A percentile compares a stretch with the other conserved stretches of the same genome.
Conservation (phyloP, 2,329 filamentous ascomycete genomes). For the Aspergillus pseudoviridinutans region DNA sequence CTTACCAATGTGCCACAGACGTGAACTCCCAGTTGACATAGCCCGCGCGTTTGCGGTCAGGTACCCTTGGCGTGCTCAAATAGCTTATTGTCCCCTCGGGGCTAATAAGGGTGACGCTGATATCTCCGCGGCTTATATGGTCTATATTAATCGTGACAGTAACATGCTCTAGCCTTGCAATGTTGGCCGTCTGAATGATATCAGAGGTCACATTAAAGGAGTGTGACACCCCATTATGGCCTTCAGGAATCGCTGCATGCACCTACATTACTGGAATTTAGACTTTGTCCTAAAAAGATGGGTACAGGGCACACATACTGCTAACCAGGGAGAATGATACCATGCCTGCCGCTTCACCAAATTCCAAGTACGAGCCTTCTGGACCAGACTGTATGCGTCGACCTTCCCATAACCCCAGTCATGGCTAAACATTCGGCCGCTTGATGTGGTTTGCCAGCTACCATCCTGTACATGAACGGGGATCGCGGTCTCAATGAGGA, state of each 20-base stretch:
- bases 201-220: slow-evolving; percentile 77
- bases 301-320: too few species aligned
- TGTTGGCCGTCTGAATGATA: slow-evolving; percentile 75
- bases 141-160: slow-evolving; percentile 96
- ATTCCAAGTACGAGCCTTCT: slow-evolving; percentile 79
- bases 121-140: slow-evolving; percentile 80
- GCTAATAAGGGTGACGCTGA: slow-evolving; percentile 87
- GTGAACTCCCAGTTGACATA: slow-evolving; percentile 99
- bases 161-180: slow-evolving; percentile 86
- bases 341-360: slow-evolving; percentile 93
- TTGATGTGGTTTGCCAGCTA: slow-evolving; percentile 76
- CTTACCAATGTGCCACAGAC: slow-evolving; percentile 92
- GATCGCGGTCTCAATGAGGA: slow-evolving; percentile 78
- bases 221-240: slow-evolving; percentile 71
- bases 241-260: slow-evolving; percentile 86
- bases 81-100: slow-evolving; percentile 78
- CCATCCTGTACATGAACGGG: slow-evolving; percentile 69
- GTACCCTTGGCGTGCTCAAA: slow-evolving; percentile 68
- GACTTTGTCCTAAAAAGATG: too few species aligned
- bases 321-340: slow-evolving; percentile 87
- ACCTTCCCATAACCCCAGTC: slow-evolving; percentile 95
- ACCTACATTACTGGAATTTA: slow-evolving; percentile 25
- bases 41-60: slow-evolving; percentile 63
- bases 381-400: slow-evolving; percentile 79
- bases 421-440: slow-evolving; percentile 86